Conservation (phyloP, 2,329 filamentous ascomycete genomes). For the Penicillium aurantiogriseum region DNA sequence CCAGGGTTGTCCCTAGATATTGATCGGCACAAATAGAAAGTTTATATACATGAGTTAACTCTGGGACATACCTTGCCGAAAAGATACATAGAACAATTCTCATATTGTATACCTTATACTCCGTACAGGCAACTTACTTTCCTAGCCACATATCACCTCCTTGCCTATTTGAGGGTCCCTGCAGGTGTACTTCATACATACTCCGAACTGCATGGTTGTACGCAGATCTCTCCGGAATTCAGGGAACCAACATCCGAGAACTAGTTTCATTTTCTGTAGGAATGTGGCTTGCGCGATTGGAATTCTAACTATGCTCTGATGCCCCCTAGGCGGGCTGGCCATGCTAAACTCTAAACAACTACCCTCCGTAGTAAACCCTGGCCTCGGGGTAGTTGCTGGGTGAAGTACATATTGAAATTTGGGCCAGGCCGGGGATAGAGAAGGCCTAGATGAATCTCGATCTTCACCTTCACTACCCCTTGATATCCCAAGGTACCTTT, state of each 20-base stretch:
- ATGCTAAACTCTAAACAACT: constrained; percentile 6
- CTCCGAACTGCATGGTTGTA: constrained; percentile 6
- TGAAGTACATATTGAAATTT: not conserved
- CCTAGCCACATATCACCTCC: constrained; percentile 1
- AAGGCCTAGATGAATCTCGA: not conserved
- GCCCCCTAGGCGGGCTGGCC: constrained; percentile 2
- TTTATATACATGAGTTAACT: not conserved
- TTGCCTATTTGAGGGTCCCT: constrained; percentile 9
- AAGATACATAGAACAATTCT: not conserved
- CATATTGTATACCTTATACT: not conserved
- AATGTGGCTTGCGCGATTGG: constrained; percentile 19
- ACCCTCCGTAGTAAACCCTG: not conserved
- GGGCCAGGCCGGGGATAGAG: not conserved
- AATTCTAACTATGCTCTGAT: constrained; percentile 18
- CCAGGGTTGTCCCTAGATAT: not conserved
- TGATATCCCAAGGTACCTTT: not conserved
- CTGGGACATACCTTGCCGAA: constrained; percentile 3
- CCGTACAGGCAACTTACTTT: not conserved
- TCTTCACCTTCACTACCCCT: not conserved
- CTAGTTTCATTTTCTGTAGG: constrained; percentile 1
- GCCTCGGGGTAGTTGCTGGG: not conserved
- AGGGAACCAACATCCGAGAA: constrained; percentile 6
- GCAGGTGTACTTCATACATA: constrained; percentile 5
- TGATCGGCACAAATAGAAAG: constrained; percentile 1
- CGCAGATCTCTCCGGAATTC: constrained; percentile 10